Conservation (phyloP, 768 basidiomycete genomes). For the Termitomyces sp. region DNA sequence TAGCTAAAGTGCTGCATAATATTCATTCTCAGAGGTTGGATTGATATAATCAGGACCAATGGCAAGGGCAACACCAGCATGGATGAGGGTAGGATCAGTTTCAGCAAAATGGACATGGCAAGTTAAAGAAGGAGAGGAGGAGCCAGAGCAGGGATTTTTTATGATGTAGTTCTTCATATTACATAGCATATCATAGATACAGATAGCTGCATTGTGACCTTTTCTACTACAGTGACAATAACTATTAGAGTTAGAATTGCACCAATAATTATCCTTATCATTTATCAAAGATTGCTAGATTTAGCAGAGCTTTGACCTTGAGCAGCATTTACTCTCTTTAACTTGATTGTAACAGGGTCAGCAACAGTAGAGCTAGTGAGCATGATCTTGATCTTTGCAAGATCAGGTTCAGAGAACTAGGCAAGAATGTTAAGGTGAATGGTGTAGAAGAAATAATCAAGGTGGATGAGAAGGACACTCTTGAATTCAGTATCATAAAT, state of each 20-base stretch:
- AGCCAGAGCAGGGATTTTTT: background rate
- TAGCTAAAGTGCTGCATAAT: background rate
- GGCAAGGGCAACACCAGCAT: background rate
- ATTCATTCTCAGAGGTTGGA: background rate
- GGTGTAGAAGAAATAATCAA: conserved; percentile 12
- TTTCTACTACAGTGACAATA: background rate
- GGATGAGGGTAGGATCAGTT: background rate
- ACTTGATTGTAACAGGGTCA: too few relatives aligned
- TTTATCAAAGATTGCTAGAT: background rate
- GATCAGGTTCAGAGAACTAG: conserved; percentile 8
- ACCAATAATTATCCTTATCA: background rate
- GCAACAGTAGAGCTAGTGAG: too few relatives aligned
- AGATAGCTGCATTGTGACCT: background rate
- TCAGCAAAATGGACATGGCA: background rate
- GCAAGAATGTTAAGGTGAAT: conserved; percentile 13
- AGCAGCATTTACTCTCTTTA: background rate
- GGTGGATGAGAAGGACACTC: too few relatives aligned
- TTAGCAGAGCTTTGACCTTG: background rate
- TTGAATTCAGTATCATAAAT: conserved; percentile 14
- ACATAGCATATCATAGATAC: background rate
- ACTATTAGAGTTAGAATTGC: background rate
- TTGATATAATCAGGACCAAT: background rate
- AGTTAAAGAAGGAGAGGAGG: background rate
- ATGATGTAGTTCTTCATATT: background rate
- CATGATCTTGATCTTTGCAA: too few relatives aligned